Percentiles rank a stretch among this genome's conserved stretches.
Evolutionary conservation across 352 stramenopile genomes (phyloP).

Genomic region (Phytophthora uliginosa): DNA sequence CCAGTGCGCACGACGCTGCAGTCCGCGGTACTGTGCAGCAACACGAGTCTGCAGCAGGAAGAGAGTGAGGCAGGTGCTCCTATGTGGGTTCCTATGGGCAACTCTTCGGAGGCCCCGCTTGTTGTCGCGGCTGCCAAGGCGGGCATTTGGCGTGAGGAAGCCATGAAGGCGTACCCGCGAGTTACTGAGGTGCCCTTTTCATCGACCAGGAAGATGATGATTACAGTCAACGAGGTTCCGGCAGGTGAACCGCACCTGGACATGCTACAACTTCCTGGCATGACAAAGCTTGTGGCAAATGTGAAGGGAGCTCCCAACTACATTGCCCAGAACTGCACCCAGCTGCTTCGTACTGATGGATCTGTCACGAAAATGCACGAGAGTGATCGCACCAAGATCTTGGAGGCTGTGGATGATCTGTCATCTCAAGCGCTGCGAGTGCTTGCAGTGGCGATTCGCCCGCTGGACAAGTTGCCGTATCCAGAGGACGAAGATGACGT

Average conservation of each 20-base stretch:
- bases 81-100: constrained; percentile 71
- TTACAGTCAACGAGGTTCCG: constrained; percentile 69
- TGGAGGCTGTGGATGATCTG: constrained; percentile 65
- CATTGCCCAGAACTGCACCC: constrained; percentile 66
- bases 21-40: constrained; percentile 72
- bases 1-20: constrained; percentile 60
- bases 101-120: constrained; percentile 76
- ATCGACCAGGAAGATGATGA: constrained; percentile 96
- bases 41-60: constrained; percentile 74
- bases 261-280: constrained; percentile 46
- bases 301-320: constrained; percentile 82
- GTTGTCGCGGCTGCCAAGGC: constrained; percentile 74
- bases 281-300: constrained; percentile 59
- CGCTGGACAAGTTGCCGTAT: constrained; percentile 55
- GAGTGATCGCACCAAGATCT: constrained; percentile 43
- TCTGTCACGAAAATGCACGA: constrained; percentile 48
- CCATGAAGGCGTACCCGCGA: constrained; percentile 65
- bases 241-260: constrained; percentile 43
- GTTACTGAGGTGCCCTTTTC: constrained; percentile 94
- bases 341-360: constrained; percentile 58
- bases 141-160: constrained; percentile 61
- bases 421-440: constrained; percentile 86
- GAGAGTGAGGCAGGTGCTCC: constrained; percentile 45
- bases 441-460: constrained; percentile 91
- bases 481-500: constrained; percentile 59